These are phyloP conservation scores for Amanita molliuscula DNA, from an alignment of 768 basidiomycete species.

Conservation along the genomic window DNA sequence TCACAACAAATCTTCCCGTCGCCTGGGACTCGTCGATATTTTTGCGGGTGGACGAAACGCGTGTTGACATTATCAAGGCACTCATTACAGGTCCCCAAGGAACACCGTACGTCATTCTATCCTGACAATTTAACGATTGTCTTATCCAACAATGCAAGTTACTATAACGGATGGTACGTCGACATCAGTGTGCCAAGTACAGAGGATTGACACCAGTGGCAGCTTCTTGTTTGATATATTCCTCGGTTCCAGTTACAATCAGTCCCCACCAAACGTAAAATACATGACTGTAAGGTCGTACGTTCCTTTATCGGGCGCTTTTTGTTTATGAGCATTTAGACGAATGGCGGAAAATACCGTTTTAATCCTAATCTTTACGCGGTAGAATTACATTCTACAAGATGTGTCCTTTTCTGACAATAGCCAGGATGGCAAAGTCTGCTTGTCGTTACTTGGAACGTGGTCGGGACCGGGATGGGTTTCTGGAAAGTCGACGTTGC, in stretches of 20 bases:
- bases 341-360: constrained; percentile 78
- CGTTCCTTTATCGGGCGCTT: neutral
- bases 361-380: constrained; percentile 96
- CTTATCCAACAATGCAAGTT: constrained; percentile 28
- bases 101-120: constrained; percentile 58
- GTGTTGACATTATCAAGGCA: constrained; percentile 90
- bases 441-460: constrained; percentile 82
- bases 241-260: constrained; percentile 82
- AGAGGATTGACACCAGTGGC: neutral
- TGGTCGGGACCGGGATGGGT: constrained; percentile 95
- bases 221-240: constrained; percentile 81
- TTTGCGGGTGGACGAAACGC: constrained; percentile 83
- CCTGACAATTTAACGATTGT: neutral
- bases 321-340: constrained; percentile 30
- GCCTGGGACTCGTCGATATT: constrained; percentile 94
- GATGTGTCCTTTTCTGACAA: constrained; percentile 1
- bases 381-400: constrained; percentile 27
- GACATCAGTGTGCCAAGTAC: constrained; percentile 26
- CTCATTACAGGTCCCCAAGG: constrained; percentile 88
- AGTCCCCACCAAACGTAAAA: constrained; percentile 64
- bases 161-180: constrained; percentile 83
- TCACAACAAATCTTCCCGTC: constrained; percentile 90
- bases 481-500: constrained; percentile 77
- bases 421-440: constrained; percentile 83
- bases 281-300: constrained; percentile 46